Base-by-base conservation (phyloP, 345 rosid species). In the Tarenaya hassleriana region DNA sequence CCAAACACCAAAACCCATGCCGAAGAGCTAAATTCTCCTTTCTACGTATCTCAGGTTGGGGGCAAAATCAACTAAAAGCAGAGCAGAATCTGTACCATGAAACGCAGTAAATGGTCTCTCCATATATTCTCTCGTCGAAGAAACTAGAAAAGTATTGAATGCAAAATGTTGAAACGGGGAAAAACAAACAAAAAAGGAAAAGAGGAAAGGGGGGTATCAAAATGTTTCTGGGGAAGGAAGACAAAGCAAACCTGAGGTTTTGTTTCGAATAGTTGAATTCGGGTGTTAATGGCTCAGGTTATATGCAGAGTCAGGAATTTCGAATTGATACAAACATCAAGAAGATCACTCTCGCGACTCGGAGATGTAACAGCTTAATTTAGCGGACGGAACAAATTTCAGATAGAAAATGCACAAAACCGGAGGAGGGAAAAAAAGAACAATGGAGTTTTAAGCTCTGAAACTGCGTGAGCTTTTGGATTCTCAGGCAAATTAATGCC, bases 401-500 rank as follows among this genome's bases (percentile, higher is more conserved):
- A 58, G 37, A 65, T 52, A 45, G 42, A 55, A 43, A 16, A 16
- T 34, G 4, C 16, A 21, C 8, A 48, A 39, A 45, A 60, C 16
- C 63, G 52, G 66, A 10, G 27, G 20, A 50, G 37, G 61, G 34
- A 44, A 63, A 59, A 32, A 16, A 46, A 42, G 15, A 43, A 59
- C n/a, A 8, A 51, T 20, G 41, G 34, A 61, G 49, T 38, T 14
- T 29, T 7, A 46, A 50, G 74, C 69, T 78, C 70, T 64, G 71
- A n/a, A 18, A 11, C 51, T n/a, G 54, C 41, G 47, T 58, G 43
- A 56, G 72, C 66, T 62, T n/a, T 63, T 15, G 16, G 48, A 57
- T 52, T 24, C 65, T 32, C 62, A 61, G 57, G 39, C 33, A 62
- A 64, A 73, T 71, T 76, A 72, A 78, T 78, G 77, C 72, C 69